Percentiles rank a stretch among this genome's conserved stretches.
phyloP scores from a whole-genome alignment of 2,329 filamentous ascomycete genomes.

The Penicillium sp. region DNA sequence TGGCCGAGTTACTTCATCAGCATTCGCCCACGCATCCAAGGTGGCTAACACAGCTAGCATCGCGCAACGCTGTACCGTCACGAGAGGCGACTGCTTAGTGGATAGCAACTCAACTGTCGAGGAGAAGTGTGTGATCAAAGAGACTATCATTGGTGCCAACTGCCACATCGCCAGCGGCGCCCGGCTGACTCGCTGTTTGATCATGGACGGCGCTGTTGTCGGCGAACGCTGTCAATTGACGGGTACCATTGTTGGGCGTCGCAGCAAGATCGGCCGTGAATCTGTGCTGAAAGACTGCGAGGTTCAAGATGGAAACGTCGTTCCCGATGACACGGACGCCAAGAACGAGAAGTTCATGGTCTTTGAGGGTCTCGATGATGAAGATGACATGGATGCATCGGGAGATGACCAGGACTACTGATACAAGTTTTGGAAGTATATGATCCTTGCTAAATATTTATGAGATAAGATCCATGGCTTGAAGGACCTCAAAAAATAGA shows the following conservation, averaged over 20 bases:
- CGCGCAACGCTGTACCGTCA: slow-evolving; percentile 76
- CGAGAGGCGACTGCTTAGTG: slow-evolving; percentile 75
- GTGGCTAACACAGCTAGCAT: slow-evolving; percentile 81
- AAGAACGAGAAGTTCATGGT: slow-evolving; percentile 64
- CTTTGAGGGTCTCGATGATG: slow-evolving; percentile 46
- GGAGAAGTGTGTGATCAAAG: slow-evolving; percentile 88
- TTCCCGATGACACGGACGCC: slow-evolving; percentile 71
- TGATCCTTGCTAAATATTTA: slow-evolving; percentile 2
- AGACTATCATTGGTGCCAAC: slow-evolving; percentile 81
- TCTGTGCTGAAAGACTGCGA: slow-evolving; percentile 83
- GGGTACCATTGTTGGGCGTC: slow-evolving; percentile 79
- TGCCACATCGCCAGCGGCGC: slow-evolving; percentile 85
- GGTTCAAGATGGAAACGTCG: slow-evolving; percentile 79
- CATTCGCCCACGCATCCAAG: slow-evolving; percentile 76
- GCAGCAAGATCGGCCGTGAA: slow-evolving; percentile 79
- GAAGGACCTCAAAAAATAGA: slow-evolving; percentile 3
- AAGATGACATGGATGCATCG: slow-evolving; percentile 34
- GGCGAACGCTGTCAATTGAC: slow-evolving; percentile 82
- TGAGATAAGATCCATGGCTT: slow-evolving; percentile 9
- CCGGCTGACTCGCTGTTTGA: slow-evolving; percentile 77
- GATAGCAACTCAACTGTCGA: slow-evolving; percentile 87
- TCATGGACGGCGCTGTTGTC: slow-evolving; percentile 89
- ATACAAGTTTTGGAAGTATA: neutral
- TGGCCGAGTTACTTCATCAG: slow-evolving; percentile 59
- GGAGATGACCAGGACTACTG: slow-evolving; percentile 26